These are phyloP conservation scores for Coniferiporia weirii DNA, from an alignment of 1,284 basidiomycete genomes.

Conservation along the genomic window DNA sequence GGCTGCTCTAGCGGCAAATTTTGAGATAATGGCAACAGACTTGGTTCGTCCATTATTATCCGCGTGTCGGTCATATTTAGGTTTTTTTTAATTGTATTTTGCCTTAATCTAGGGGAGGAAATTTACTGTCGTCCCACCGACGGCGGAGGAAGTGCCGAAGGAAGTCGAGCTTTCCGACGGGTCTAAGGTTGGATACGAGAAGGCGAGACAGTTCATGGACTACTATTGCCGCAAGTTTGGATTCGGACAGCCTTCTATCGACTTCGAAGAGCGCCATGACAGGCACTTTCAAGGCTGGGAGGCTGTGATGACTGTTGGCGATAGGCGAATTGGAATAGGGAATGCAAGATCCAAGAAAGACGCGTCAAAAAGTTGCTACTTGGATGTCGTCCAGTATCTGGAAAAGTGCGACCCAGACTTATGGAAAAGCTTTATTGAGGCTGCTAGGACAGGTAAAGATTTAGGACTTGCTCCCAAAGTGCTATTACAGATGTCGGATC, in stretches of 20 bases:
- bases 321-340: constrained; percentile 78
- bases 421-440: constrained; percentile 70
- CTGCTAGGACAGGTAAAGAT: constrained; percentile 58
- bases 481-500: constrained; percentile 62
- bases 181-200: constrained; percentile 62
- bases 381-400: constrained; percentile 86
- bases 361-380: constrained; percentile 72
- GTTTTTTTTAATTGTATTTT: too few relatives aligned
- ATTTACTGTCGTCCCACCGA: neutral
- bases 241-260: constrained; percentile 79
- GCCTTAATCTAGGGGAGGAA: neutral
- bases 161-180: constrained; percentile 57
- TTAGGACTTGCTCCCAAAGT: constrained; percentile 71
- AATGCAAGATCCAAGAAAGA: constrained; percentile 68
- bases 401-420: constrained; percentile 77
- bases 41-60: constrained; percentile 37
- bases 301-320: constrained; percentile 78
- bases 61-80: neutral
- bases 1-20: constrained; percentile 67
- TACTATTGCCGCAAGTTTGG: constrained; percentile 85
- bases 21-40: constrained; percentile 60
- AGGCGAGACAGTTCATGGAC: constrained; percentile 89
- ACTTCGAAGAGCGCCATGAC: constrained; percentile 37
- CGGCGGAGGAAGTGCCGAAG: constrained; percentile 12
- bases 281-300: constrained; percentile 54